Evolutionary conservation across 208 protist species (phyloP).

Genomic region (Kentomonas sorsogonicus): DNA sequence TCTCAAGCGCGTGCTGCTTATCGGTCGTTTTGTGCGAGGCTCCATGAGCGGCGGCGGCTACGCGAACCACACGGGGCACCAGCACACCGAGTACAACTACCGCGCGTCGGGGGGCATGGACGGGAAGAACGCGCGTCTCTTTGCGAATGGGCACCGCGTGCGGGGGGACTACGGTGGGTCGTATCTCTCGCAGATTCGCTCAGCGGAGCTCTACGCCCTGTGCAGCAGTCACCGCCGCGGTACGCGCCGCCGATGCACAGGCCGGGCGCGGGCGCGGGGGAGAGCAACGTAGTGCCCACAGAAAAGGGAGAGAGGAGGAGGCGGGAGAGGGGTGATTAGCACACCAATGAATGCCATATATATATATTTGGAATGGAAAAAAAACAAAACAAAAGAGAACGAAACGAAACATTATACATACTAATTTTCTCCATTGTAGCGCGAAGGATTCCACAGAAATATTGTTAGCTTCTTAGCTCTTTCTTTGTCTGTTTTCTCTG

Average conservation of each 20-base stretch:
- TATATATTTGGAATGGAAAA: neutral
- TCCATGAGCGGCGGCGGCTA: slow-evolving; percentile 77
- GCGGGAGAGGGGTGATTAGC: neutral
- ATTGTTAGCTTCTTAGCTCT: neutral
- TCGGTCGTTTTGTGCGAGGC: slow-evolving; percentile 65
- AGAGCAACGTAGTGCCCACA: neutral
- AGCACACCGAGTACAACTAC: slow-evolving; percentile 49
- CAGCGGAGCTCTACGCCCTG: slow-evolving; percentile 55
- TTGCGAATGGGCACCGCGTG: slow-evolving; percentile 46
- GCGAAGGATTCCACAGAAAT: neutral
- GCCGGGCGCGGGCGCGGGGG: slow-evolving; percentile 17
- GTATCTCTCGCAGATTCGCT: slow-evolving; percentile 64
- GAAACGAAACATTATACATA: slow-evolving; percentile 3
- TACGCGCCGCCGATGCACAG: slow-evolving; percentile 79
- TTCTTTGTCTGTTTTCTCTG: slow-evolving; percentile 6
- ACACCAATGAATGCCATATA: neutral
- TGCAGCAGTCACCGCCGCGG: slow-evolving; percentile 63
- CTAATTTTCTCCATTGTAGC: slow-evolving; percentile 17
- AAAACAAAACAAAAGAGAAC: neutral
- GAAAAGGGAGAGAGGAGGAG: neutral
- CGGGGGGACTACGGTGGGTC: slow-evolving; percentile 58
- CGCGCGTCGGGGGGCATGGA: no score
- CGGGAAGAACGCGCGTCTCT: slow-evolving; percentile 64
- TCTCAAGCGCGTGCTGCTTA: slow-evolving; percentile 79
- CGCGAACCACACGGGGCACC: slow-evolving; percentile 48